Evolutionary conservation across 2,329 filamentous ascomycete species (phyloP).

Genomic region (Beauveria australis): DNA sequence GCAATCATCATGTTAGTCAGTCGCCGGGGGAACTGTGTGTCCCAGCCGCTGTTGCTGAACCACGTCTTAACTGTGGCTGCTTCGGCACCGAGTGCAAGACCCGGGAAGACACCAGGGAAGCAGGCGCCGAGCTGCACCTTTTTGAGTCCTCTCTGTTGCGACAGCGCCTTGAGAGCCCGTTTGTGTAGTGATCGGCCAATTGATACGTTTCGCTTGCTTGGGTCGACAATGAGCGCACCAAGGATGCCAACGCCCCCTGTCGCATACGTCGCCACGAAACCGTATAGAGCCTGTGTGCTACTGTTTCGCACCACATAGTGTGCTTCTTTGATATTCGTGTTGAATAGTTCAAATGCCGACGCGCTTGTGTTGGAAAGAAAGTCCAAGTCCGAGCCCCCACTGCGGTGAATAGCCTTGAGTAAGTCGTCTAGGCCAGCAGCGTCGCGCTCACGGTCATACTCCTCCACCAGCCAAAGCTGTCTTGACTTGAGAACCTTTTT

Average conservation of each 20-base stretch:
- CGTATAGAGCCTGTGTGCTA: constrained; percentile 83
- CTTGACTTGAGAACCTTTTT: constrained; percentile 82
- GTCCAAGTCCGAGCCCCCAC: constrained; percentile 55
- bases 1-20: constrained; percentile 63
- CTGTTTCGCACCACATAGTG: constrained; percentile 93
- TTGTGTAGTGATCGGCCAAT: constrained; percentile 87
- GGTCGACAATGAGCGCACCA: constrained; percentile 84
- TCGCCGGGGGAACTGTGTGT: constrained; percentile 52
- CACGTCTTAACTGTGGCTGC: constrained; percentile 53
- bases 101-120: constrained; percentile 78
- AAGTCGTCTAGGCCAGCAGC: constrained; percentile 65
- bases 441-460: constrained; percentile 75
- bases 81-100: constrained; percentile 57
- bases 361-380: constrained; percentile 64
- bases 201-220: constrained; percentile 73
- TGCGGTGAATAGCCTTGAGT: constrained; percentile 60
- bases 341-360: constrained; percentile 66
- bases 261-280: constrained; percentile 85
- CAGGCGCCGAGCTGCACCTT: constrained; percentile 74
- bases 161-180: constrained; percentile 67
- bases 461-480: constrained; percentile 91
- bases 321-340: constrained; percentile 63
- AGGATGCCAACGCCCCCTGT: constrained; percentile 66
- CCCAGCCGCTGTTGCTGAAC: constrained; percentile 90
- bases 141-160: constrained; percentile 62